Evolutionary conservation across 202 grass and related monocot genomes (phyloP).

Genomic region (Tripidium arundinaceum): DNA sequence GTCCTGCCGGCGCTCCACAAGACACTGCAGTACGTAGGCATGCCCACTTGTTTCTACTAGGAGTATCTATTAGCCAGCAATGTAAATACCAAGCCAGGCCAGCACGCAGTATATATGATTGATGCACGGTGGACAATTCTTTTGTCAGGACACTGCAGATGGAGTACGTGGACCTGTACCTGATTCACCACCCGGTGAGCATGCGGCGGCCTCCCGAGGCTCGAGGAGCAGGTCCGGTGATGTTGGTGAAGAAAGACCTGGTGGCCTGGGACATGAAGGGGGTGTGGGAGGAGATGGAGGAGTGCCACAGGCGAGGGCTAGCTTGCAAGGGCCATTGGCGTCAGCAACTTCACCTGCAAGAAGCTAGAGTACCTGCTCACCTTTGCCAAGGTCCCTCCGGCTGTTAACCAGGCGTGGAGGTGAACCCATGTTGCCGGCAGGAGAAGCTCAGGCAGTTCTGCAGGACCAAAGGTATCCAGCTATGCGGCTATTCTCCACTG

Average conservation of each 20-base stretch:
- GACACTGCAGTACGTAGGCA: slow-evolving; percentile 1
- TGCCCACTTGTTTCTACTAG: too few species aligned
- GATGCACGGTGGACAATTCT: too few species aligned
- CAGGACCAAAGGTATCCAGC: slow-evolving; percentile 22
- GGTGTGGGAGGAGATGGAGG: slow-evolving; percentile 52
- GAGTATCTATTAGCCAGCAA: too few species aligned
- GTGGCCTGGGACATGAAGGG: slow-evolving; percentile 28
- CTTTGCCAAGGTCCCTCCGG: slow-evolving; percentile 36
- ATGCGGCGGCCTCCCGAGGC: not conserved
- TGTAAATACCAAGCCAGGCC: too few species aligned
- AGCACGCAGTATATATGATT: too few species aligned
- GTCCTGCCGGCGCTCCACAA: slow-evolving; percentile 29
- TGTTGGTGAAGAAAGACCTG: not conserved
- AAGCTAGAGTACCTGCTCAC: slow-evolving; percentile 47
- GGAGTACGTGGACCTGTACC: slow-evolving; percentile 54
- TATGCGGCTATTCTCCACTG: slow-evolving; percentile 45
- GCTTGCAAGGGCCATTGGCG: slow-evolving; percentile 28
- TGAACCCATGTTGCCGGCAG: slow-evolving; percentile 54
- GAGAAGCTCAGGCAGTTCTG: slow-evolving; percentile 48
- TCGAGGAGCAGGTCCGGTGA: not conserved
- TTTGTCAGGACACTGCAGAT: slow-evolving; percentile 31
- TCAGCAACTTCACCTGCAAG: slow-evolving; percentile 56
- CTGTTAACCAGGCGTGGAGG: slow-evolving; percentile 51
- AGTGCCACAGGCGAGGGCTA: slow-evolving; percentile 31
- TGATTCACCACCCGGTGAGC: slow-evolving; percentile 42